A percentile compares a stretch with the other conserved stretches of the same genome.
Evolutionary conservation across 805 yeast genomes (phyloP).

Genomic region (Suhomyces sp.): DNA sequence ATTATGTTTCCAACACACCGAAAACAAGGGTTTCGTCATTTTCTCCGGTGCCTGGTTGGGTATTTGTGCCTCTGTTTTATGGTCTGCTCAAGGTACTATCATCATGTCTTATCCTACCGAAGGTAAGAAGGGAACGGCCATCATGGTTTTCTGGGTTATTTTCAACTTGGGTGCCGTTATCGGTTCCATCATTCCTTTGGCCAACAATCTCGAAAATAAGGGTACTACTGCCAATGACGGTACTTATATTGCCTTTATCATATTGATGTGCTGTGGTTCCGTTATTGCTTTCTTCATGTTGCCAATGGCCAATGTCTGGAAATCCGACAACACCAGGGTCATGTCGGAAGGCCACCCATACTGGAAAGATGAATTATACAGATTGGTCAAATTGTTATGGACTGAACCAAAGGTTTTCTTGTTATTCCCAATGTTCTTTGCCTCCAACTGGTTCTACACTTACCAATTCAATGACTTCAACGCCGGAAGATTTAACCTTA

Average conservation of each 20-base stretch:
- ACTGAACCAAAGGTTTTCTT: constrained; percentile 46
- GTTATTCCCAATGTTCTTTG: constrained; percentile 60
- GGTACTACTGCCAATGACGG: constrained; percentile 42
- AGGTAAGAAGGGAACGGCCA: constrained; percentile 49
- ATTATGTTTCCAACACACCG: constrained; percentile 45
- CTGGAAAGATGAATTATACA: constrained; percentile 45
- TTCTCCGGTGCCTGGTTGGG: constrained; percentile 61
- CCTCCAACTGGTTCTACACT: constrained; percentile 67
- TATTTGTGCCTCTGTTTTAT: constrained; percentile 51
- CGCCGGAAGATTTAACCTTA: constrained; percentile 52
- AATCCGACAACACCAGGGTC: constrained; percentile 50
- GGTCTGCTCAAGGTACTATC: constrained; percentile 62
- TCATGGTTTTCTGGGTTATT: constrained; percentile 59
- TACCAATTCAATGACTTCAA: constrained; percentile 62
- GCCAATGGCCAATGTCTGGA: constrained; percentile 50
- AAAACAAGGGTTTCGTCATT: constrained; percentile 51
- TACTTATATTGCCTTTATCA: constrained; percentile 54
- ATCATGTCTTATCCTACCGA: constrained; percentile 60
- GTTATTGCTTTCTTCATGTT: constrained; percentile 45
- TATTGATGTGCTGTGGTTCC: constrained; percentile 49
- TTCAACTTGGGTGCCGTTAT: constrained; percentile 63
- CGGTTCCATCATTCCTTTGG: constrained; percentile 59
- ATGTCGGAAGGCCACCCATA: constrained; percentile 45
- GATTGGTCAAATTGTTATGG: constrained; percentile 37
- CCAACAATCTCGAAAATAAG: constrained; percentile 44